Percentiles rank a stretch among this genome's conserved stretches.
These are phyloP conservation scores for Gaertneriomyces semiglobifer DNA, from an alignment of 192 early-diverging fungal genomes.

Conservation along the genomic window DNA sequence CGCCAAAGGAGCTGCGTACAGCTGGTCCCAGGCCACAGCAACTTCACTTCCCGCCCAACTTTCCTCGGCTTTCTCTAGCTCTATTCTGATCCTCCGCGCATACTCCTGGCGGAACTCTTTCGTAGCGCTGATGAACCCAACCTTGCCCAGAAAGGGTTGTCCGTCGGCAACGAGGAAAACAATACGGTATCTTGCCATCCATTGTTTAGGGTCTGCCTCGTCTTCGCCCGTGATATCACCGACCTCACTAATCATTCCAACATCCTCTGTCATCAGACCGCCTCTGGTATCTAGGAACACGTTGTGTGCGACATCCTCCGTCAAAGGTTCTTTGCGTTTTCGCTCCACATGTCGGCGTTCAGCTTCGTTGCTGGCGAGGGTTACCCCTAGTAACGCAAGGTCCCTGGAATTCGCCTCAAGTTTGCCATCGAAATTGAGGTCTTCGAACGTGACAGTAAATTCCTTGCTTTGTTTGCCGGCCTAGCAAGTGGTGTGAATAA, in stretches of 20 bases:
- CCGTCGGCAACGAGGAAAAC: conserved; percentile 1
- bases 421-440: neutral
- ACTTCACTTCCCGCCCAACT: neutral
- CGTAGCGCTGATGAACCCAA: neutral
- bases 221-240: neutral
- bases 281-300: no score
- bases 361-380: neutral
- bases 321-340: neutral
- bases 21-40: neutral
- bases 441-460: no score
- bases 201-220: conserved; percentile 3
- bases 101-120: neutral
- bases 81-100: neutral
- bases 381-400: neutral
- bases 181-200: neutral
- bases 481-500: no score
- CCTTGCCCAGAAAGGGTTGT: neutral
- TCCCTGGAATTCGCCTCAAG: neutral
- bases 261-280: no score
- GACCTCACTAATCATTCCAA: no score
- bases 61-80: neutral
- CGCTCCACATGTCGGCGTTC: neutral
- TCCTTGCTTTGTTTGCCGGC: no score
- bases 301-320: no score
- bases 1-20: neutral